Evolutionary conservation across 1,139 yeast species (phyloP), one percentile per base, ranked within the genome.

Genomic region (Zygoascus sp.): DNA sequence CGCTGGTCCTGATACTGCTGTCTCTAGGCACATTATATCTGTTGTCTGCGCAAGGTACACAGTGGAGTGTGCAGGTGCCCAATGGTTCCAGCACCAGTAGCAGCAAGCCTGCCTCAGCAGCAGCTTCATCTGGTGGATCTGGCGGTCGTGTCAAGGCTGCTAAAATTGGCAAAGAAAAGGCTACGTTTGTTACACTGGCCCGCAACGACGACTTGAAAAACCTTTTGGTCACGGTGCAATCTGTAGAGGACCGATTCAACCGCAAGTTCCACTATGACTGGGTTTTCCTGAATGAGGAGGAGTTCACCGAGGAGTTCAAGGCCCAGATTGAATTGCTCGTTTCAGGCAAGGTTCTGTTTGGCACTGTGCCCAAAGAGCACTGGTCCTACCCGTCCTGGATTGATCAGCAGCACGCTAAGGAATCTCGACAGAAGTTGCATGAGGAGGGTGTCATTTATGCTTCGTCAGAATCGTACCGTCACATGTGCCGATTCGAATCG

Each of bases 311-410:
- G 10, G 81, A 81, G 43, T 83, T 83, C 64, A 76, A 73, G 55
- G 66, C 67, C 23, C 65, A 70, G 49, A 72, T 81, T 8, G 48
- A 69, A 1, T 67, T 73, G 11, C 61, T 80, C 25, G 77, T 78
- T 6, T 72, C 81, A 10, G 92, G 92, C 8, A 68, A 67, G n/a
- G 77, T 80, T 30, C 70, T 74, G 56, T 84, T 77, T 59, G 90
- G 84, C 2, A 45, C 63, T 20, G 79, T 84, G 42, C 84, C 84
- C 2, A 59, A 69, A 42, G 82, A 79, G 53, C 84, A 79, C 58
- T 84, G 94, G 92, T 69, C 79, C 2, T 80, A 79, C 64, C 94
- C 94, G 0, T 75, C 71, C n/a, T 80, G 79, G 78, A 75, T 83
- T 46, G 88, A 84, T 63, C 67, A 67, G 57, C 70, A 70, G 1